Percentiles rank a stretch among this genome's conserved stretches.
phyloP scores from a whole-genome alignment of 495 filamentous ascomycete genomes.

The Neurospora cerealis region DNA sequence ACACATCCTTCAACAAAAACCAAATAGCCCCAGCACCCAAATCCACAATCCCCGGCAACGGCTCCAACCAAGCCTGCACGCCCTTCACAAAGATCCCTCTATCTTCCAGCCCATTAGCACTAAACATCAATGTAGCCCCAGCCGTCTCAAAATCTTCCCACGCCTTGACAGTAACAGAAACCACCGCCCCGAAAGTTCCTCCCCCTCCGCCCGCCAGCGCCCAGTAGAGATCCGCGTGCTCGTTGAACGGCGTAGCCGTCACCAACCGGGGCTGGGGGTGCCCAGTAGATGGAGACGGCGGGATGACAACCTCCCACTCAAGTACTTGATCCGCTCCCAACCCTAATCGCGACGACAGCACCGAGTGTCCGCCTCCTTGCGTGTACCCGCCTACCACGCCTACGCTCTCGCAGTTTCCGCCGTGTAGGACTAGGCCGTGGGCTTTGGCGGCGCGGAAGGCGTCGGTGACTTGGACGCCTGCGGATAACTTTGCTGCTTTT shows the following conservation, averaged over 20 bases:
- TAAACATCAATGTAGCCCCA: constrained; percentile 14
- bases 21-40: not conserved
- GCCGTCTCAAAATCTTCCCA: constrained; percentile 17
- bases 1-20: not conserved
- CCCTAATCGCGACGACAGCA: constrained; percentile 42
- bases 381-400: constrained; percentile 37
- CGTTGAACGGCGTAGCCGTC: constrained; percentile 28
- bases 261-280: constrained; percentile 31
- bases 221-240: constrained; percentile 51
- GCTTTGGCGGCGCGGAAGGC: constrained; percentile 32
- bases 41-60: not conserved
- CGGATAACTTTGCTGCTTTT: constrained; percentile 38
- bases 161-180: constrained; percentile 32
- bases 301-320: constrained; percentile 46
- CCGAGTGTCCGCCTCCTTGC: constrained; percentile 49
- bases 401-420: constrained; percentile 36
- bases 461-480: constrained; percentile 44
- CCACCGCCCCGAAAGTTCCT: constrained; percentile 45
- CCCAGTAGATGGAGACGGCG: not conserved
- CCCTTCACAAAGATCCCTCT: not conserved
- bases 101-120: constrained; percentile 3
- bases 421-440: constrained; percentile 34
- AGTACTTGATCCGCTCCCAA: constrained; percentile 52
- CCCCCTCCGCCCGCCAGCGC: constrained; percentile 49
- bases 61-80: not conserved